phyloP scores from a whole-genome alignment of 306 rosid species.

The Vigna angularis region DNA sequence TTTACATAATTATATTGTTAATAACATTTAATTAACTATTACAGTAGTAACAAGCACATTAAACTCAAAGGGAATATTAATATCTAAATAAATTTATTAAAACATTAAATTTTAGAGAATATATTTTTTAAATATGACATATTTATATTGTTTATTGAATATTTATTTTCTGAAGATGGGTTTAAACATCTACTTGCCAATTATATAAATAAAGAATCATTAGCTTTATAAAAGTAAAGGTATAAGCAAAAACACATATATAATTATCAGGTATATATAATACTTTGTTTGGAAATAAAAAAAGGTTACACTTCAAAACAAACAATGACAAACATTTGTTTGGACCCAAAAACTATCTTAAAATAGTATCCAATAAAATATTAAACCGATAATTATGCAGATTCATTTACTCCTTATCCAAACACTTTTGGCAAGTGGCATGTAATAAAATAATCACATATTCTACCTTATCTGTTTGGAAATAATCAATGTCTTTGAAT shows the following conservation, averaged over 20 bases:
- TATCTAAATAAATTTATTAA: too few species aligned
- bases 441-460: background rate
- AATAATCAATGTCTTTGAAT: conserved; percentile 15
- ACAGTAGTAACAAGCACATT: too few species aligned
- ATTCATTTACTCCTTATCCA: conserved; percentile 35
- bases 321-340: background rate
- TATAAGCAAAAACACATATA: background rate
- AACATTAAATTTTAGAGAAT: too few species aligned
- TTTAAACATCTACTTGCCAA: too few species aligned
- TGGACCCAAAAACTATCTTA: background rate
- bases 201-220: too few species aligned
- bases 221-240: too few species aligned
- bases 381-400: conserved; percentile 3
- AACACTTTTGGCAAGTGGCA: conserved; percentile 13
- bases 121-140: too few species aligned
- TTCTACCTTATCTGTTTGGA: background rate
- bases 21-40: too few species aligned
- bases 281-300: background rate
- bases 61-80: too few species aligned
- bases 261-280: background rate
- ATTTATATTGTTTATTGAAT: background rate
- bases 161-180: too few species aligned
- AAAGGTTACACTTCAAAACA: background rate
- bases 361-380: conserved; percentile 1
- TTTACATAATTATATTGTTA: too few species aligned